Evolutionary conservation across 2,329 filamentous ascomycete species (phyloP), one percentile per base, ranked within the genome.

Genomic region (Aureobasidium sp.): DNA sequence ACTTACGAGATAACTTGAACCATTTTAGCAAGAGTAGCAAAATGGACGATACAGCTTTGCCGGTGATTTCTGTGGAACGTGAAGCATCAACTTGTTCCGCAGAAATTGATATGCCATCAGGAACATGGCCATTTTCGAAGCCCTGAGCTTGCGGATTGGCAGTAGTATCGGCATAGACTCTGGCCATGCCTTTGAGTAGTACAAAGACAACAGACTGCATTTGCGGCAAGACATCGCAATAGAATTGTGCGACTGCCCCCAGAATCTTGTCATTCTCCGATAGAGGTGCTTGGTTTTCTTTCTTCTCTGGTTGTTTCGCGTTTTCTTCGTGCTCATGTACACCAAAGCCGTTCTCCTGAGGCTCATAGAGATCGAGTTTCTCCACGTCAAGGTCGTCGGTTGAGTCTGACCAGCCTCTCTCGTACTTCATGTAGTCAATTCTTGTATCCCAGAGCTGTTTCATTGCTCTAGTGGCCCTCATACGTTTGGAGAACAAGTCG

Each of bases 361-460:
- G 14, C 15, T 60, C 58, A 9, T 56, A 48, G 6, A 62, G 36
- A 22, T 66, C 15, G 62, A 56, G 11, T 67, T 70, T 61, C 36
- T 70, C 67, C 59, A 71, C 70, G 22, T 70, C 71, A 31, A 75
- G 70, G 63, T 79, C 74, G 76, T 83, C 62, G 60, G 73, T 70
- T 31, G n/a, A 17, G 29, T 67, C 68, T 63, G 88, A 86, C 90
- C 91, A 99, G 11, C 94, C 94, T 61, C 94, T 84, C 69, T 97
- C 93, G 67, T 90, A 95, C 70, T 89, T 93, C 77, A 97, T 87
- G 67, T 95, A 99, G 31, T 85, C 85, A 69, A 97, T 92, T 52
- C 94, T 85, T 72, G 96, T 92, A 67, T 96, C 89, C 93, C 94
- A 99, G 15, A 99, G 79, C 75, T 99, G 94, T 61, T 90, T 86